Conservation (phyloP, 176 grass and related monocot genomes). For the Tillandsia leiboldiana region DNA sequence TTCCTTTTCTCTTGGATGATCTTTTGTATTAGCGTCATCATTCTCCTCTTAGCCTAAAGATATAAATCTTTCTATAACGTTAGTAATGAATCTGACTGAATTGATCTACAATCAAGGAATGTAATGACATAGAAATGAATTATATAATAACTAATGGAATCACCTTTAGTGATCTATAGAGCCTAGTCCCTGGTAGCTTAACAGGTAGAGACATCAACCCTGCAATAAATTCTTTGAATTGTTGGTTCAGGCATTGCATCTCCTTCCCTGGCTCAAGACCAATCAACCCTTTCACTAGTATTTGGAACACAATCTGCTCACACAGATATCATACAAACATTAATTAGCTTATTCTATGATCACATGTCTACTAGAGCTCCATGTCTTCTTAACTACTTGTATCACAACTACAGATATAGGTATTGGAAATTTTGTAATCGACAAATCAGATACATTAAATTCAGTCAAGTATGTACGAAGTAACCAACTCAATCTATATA, state of each 20-base stretch:
- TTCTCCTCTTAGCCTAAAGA: conserved; percentile 80
- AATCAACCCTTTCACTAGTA: conserved; percentile 78
- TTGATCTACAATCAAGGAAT: neutral
- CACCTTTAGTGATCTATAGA: conserved; percentile 83
- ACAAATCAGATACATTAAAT: no score
- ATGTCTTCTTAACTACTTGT: no score
- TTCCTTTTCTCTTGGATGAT: conserved; percentile 90
- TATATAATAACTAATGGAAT: neutral
- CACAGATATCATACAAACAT: neutral
- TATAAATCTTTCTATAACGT: neutral
- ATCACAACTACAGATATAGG: no score
- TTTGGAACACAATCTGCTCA: conserved; percentile 78
- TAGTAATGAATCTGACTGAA: neutral
- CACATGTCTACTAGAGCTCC: neutral
- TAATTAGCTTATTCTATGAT: neutral
- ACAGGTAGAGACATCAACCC: conserved; percentile 87
- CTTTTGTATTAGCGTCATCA: conserved; percentile 57
- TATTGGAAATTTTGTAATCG: no score
- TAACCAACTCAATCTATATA: no score
- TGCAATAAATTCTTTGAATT: conserved; percentile 97
- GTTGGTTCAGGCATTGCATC: conserved; percentile 74
- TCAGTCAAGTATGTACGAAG: no score
- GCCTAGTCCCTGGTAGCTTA: conserved; percentile 80
- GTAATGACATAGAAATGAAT: neutral
- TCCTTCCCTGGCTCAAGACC: conserved; percentile 68